phyloP scores from a whole-genome alignment of 2,329 filamentous ascomycete species.

The Talaromyces sp. region DNA sequence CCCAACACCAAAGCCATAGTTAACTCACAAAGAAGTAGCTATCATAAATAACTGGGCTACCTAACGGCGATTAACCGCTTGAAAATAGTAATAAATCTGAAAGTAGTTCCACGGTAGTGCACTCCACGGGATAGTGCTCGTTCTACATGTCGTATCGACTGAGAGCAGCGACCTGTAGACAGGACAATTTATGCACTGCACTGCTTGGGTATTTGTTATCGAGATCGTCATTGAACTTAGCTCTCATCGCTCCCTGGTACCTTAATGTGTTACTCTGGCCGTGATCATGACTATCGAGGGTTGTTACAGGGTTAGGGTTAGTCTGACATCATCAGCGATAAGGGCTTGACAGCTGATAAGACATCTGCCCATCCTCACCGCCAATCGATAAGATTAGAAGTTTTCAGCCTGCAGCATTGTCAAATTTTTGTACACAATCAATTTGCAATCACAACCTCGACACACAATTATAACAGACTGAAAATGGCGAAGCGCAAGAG shows the following conservation, averaged over 20 bases:
- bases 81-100: background rate
- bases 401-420: background rate
- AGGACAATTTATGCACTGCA: no score
- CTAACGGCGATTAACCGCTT: background rate
- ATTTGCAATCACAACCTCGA: background rate
- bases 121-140: background rate
- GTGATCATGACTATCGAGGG: background rate
- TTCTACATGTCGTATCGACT: background rate
- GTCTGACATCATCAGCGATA: background rate
- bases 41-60: no score
- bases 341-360: background rate
- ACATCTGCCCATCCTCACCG: slow-evolving; percentile 7
- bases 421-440: background rate
- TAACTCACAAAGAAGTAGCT: no score
- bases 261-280: background rate
- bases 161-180: background rate
- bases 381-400: slow-evolving; percentile 14
- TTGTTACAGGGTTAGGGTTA: background rate
- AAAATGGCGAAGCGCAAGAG: slow-evolving; percentile 51
- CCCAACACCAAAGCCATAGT: no score
- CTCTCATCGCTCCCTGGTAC: no score
- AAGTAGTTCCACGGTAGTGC: background rate
- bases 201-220: no score
- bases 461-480: background rate
- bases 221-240: no score